Conservation (phyloP, 495 filamentous ascomycete species). For the Astrothelium macrocarpum region DNA sequence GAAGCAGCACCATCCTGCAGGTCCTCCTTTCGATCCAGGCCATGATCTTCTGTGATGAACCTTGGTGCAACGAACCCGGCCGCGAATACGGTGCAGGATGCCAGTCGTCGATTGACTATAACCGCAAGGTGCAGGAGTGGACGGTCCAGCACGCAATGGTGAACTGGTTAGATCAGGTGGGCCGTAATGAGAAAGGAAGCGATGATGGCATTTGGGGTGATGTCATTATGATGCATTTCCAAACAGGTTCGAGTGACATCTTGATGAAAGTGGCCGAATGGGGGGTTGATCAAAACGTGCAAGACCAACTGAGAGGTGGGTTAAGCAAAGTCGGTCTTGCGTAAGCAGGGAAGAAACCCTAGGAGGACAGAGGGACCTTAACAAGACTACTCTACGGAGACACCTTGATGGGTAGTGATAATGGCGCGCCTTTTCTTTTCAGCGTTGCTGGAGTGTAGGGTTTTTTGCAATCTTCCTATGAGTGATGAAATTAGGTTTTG, state of each 20-base stretch:
- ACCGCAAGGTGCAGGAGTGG: slow-evolving; percentile 27
- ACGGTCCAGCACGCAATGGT: slow-evolving; percentile 41
- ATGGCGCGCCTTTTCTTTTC: no score
- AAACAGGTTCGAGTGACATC: slow-evolving; percentile 10
- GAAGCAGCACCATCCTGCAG: slow-evolving; percentile 46
- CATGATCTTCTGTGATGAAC: slow-evolving; percentile 50
- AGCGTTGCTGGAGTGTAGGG: neutral
- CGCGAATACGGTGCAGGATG: slow-evolving; percentile 26
- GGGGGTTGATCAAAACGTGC: neutral
- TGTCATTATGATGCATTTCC: slow-evolving; percentile 7
- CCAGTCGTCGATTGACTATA: slow-evolving; percentile 29
- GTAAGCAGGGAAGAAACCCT: neutral
- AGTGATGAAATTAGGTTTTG: no score
- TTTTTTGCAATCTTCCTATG: neutral
- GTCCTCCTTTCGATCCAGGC: slow-evolving; percentile 52
- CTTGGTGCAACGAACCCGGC: slow-evolving; percentile 51
- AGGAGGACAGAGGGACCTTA: neutral
- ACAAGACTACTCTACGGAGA: no score
- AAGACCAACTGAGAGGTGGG: neutral
- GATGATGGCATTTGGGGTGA: slow-evolving; percentile 16
- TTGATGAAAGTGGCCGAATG: slow-evolving; percentile 8
- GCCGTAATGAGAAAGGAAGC: no score
- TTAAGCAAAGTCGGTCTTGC: neutral
- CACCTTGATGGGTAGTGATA: no score
- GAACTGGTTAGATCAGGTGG: slow-evolving; percentile 35